Conservation (phyloP, 805 yeast genomes). For the Candida montana region DNA sequence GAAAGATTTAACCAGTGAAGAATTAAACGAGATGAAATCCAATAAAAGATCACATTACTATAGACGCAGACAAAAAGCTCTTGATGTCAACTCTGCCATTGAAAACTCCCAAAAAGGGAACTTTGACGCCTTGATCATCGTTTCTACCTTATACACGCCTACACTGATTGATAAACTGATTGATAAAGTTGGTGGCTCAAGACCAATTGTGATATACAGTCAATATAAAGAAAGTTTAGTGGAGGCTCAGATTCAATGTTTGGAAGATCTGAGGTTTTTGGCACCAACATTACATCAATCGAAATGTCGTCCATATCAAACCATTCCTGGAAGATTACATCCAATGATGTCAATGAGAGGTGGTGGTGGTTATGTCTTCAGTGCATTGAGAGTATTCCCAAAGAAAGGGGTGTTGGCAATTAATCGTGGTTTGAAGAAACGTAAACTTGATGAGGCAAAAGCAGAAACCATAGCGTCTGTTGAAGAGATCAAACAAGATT, state of each 20-base stretch:
- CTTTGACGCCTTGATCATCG: constrained; percentile 73
- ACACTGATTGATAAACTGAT: constrained; percentile 58
- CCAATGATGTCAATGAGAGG: constrained; percentile 93
- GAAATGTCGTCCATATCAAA: constrained; percentile 81
- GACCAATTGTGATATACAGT: constrained; percentile 79
- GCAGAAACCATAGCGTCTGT: background rate
- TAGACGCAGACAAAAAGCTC: constrained; percentile 56
- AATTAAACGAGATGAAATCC: constrained; percentile 50
- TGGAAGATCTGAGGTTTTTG: constrained; percentile 61
- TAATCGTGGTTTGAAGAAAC: constrained; percentile 44
- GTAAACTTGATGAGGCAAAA: constrained; percentile 23
- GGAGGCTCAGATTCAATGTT: constrained; percentile 64
- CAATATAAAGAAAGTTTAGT: constrained; percentile 77
- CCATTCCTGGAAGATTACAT: constrained; percentile 89
- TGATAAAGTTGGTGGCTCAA: constrained; percentile 70
- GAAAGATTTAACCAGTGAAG: constrained; percentile 44
- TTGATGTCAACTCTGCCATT: constrained; percentile 40
- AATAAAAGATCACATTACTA: constrained; percentile 60
- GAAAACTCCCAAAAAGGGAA: constrained; percentile 44
- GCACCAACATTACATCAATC: constrained; percentile 83
- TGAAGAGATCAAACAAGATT: background rate
- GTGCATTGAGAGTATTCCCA: constrained; percentile 78
- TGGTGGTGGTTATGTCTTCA: constrained; percentile 83
- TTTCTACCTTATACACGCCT: constrained; percentile 66
- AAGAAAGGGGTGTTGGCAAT: constrained; percentile 62